Percentiles rank a stretch among this genome's conserved stretches.
Evolutionary conservation across 202 grass and related monocot genomes (phyloP).

Genomic region (Sporobolus alterniflorus): DNA sequence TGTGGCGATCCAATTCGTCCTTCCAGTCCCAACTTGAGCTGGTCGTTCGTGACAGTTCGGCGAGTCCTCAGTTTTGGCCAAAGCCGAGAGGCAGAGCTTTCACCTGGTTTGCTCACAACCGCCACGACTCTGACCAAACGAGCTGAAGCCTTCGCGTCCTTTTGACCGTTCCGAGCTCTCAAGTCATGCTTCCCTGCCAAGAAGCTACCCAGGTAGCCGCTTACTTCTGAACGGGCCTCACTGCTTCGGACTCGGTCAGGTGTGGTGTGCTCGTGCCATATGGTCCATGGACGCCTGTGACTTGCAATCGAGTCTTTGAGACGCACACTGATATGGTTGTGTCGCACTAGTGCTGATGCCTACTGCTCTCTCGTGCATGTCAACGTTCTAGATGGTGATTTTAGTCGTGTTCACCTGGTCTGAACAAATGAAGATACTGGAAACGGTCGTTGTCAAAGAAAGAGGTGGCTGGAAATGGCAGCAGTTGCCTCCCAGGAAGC

Average conservation of each 20-base stretch:
- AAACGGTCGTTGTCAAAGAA: constrained; percentile 5
- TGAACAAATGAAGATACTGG: constrained; percentile 37
- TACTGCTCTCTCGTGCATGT: background rate
- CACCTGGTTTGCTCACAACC: background rate
- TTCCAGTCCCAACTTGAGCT: background rate
- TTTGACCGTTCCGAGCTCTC: constrained; percentile 16
- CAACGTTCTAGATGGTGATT: constrained; percentile 24
- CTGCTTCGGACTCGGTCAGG: constrained; percentile 22
- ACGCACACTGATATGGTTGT: background rate
- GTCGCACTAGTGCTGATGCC: constrained; percentile 9
- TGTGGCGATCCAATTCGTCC: background rate
- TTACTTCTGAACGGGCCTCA: constrained; percentile 12
- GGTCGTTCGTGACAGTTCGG: background rate
- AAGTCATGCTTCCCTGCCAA: background rate
- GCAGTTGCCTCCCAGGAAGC: constrained; percentile 21
- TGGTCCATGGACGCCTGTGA: background rate
- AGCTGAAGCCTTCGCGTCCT: background rate
- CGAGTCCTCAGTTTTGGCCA: background rate
- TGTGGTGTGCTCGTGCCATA: background rate
- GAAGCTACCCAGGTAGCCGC: background rate
- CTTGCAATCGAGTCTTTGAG: background rate
- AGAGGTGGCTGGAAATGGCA: background rate
- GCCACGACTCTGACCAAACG: constrained; percentile 8
- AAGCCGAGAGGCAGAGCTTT: background rate
- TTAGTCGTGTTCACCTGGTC: constrained; percentile 34